phyloP scores from a whole-genome alignment of 345 rosid genomes.

The Lepidium didymum region DNA sequence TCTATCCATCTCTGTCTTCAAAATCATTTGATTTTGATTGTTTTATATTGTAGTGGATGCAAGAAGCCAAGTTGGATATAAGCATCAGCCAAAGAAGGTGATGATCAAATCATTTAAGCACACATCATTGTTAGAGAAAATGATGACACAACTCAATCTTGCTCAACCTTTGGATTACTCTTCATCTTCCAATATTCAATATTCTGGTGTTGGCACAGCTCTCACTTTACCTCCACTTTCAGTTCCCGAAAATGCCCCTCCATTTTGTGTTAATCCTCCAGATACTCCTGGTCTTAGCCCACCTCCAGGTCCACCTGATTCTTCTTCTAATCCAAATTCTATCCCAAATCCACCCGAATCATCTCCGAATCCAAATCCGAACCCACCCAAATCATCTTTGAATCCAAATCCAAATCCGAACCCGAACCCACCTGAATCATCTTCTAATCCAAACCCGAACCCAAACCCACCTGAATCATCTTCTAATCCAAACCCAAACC shows the following conservation, averaged over 20 bases:
- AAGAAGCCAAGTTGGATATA: constrained; percentile 6
- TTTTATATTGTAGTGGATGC: constrained; percentile 12
- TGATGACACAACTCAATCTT: constrained; percentile 36
- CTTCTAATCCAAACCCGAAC: constrained; percentile 1
- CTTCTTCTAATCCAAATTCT: constrained; percentile 16
- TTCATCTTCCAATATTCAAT: constrained; percentile 32
- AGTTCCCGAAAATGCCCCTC: constrained; percentile 44
- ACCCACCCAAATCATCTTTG: constrained; percentile 25
- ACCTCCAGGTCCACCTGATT: constrained; percentile 37
- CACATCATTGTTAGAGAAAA: constrained; percentile 28
- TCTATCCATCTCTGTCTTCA: neutral
- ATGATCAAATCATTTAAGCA: constrained; percentile 29
- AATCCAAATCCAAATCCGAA: neutral
- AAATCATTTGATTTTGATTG: neutral
- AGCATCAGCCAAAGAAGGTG: constrained; percentile 15
- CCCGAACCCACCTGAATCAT: neutral
- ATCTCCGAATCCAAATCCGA: neutral
- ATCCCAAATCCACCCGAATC: constrained; percentile 18
- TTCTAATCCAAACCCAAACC: neutral
- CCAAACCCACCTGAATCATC: constrained; percentile 10
- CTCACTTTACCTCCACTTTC: constrained; percentile 46
- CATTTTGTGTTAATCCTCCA: constrained; percentile 52
- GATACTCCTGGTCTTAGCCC: constrained; percentile 41
- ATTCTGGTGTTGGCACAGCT: constrained; percentile 50
- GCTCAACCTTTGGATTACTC: constrained; percentile 41